Evolutionary conservation across 495 filamentous ascomycete genomes (phyloP), one percentile per base, ranked within the genome.

Genomic region (Penicillium coprophilum): DNA sequence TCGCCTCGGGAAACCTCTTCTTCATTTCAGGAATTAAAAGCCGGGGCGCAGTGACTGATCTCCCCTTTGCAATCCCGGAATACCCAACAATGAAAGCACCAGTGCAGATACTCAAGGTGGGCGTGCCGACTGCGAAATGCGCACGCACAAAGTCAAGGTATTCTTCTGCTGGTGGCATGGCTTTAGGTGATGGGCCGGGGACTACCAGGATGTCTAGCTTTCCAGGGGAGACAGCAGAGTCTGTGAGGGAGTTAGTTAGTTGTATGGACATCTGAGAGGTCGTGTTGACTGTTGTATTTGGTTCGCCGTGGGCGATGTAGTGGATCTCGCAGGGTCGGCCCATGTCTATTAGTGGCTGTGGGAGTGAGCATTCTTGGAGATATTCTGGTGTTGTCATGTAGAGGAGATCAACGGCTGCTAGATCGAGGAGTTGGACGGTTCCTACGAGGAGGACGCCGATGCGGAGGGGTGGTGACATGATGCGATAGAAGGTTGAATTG

Each of bases 81-180:
- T 76, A 67, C 11, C 75, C 81, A 21, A 76, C 72, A 2, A 81
- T 19, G 28, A 77, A 68, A 10, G 79, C 73, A 6, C 79, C 83
- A 1, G 80, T 80, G 68, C 83, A 86, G 15, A 87, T 67, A 56
- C 74, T 74, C 56, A 85, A 58, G 38, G 85, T 76, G 19, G 81
- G 78, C 0, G 73, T 72, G 5, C 60, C 59, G 15, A 60, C 48
- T 6, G 59, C 59, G 8, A 66, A 64, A 58, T 83, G 80, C 4
- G 53, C 62, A 1, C 68, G 64, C 11, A 86, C 50, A 65, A 82
- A 87, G 2, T 66, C 71, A 6, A 75, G 46, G 8, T 72, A 74
- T 20, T 68, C 66, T 17, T 67, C 50, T 4, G 50, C 48, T 4
- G 70, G 67, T 10, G 69, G 71, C 27, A 58, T 61, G 3, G 38